phyloP scores from a whole-genome alignment of 169 alveolate species.

The Eimeria sp. region DNA sequence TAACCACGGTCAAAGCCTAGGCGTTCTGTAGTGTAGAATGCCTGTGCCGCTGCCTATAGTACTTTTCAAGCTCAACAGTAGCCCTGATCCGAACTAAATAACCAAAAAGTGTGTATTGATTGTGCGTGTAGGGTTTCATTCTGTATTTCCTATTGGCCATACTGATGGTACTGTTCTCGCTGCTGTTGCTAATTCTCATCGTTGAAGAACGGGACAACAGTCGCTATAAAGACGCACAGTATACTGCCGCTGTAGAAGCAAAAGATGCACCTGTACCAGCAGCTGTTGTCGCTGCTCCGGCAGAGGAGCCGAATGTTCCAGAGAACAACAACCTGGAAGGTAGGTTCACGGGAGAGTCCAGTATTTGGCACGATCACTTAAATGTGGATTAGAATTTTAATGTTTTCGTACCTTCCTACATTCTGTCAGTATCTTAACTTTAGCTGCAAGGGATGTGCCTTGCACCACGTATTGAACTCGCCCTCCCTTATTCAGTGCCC shows the following conservation, averaged over 20 bases:
- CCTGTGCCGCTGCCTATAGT: neutral
- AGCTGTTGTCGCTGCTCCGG: neutral
- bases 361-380: too few relatives aligned
- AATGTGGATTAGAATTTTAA: too few relatives aligned
- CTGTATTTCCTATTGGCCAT: constrained; percentile 16
- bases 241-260: constrained; percentile 20
- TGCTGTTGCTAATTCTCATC: constrained; percentile 20
- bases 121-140: constrained; percentile 1
- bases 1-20: neutral
- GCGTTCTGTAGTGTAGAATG: neutral
- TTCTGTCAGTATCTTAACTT: too few relatives aligned
- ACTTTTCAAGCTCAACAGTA: neutral
- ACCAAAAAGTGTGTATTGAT: neutral
- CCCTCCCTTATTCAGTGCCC: neutral
- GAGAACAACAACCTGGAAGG: neutral
- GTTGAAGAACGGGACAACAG: constrained; percentile 21
- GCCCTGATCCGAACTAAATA: neutral
- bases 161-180: neutral
- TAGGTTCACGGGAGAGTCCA: neutral
- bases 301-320: neutral
- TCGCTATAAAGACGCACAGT: neutral
- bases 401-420: too few relatives aligned
- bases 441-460: neutral
- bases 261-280: neutral
- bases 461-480: neutral